Conservation (phyloP, 192 early-diverging fungal species). For the Entophlyctis helioformis region DNA sequence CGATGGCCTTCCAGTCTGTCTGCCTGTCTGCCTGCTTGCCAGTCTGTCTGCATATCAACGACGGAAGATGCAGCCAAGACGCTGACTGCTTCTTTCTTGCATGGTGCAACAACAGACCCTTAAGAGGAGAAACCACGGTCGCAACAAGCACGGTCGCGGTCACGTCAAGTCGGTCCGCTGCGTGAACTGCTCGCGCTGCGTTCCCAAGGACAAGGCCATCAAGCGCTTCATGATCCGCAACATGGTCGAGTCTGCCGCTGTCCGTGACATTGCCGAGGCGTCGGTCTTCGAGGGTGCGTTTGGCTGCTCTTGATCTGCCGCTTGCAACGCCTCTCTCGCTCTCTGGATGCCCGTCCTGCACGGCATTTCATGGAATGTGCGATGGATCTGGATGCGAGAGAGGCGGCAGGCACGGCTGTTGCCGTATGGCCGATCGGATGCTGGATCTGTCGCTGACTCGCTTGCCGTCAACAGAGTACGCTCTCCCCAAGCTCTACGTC, state of each 20-base stretch:
- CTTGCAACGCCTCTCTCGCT: too few species aligned
- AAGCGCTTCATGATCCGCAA: slow-evolving; percentile 97
- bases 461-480: slow-evolving; percentile 54
- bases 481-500: slow-evolving; percentile 97
- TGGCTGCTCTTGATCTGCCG: too few species aligned
- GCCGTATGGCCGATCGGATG: too few species aligned
- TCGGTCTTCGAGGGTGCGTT: slow-evolving; percentile 87
- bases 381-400: too few species aligned
- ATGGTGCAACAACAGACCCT: slow-evolving; percentile 76
- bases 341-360: too few species aligned
- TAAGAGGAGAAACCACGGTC: slow-evolving; percentile 99
- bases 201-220: slow-evolving; percentile 99
- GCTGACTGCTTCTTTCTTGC: too few species aligned
- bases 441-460: too few species aligned
- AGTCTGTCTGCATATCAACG: too few species aligned
- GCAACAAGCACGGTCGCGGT: slow-evolving; percentile 98
- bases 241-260: slow-evolving; percentile 96
- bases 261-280: slow-evolving; percentile 92
- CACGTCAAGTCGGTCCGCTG: slow-evolving; percentile 95
- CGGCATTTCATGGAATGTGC: too few species aligned
- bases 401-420: too few species aligned
- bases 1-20: slow-evolving; percentile 6
- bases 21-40: too few species aligned
- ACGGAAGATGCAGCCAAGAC: too few species aligned
- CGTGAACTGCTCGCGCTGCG: slow-evolving; percentile 97